Evolutionary conservation across 1,284 basidiomycete species (phyloP).

Genomic region (Polyporus tsugae): DNA sequence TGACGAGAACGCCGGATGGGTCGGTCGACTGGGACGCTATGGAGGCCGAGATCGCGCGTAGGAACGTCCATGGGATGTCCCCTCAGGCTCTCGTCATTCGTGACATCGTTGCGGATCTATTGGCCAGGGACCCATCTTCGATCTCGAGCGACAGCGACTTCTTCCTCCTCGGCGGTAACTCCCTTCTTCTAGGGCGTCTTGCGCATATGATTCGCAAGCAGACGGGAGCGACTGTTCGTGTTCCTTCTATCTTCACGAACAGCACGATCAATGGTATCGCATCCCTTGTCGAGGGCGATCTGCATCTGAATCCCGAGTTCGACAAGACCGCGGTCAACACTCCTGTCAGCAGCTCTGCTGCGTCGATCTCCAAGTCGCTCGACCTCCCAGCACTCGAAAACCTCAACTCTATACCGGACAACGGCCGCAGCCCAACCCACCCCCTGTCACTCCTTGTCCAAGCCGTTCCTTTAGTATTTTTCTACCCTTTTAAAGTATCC

Average conservation of each 20-base stretch:
- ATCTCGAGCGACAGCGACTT: conserved; percentile 51
- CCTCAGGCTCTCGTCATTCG: conserved; percentile 46
- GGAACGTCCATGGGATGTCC: conserved; percentile 44
- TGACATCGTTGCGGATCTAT: conserved; percentile 50
- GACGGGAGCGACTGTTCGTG: conserved; percentile 47
- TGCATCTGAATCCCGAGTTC: conserved; percentile 14
- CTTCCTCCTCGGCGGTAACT: conserved; percentile 56
- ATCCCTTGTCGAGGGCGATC: conserved; percentile 43
- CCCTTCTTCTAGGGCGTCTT: conserved; percentile 53
- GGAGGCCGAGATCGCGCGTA: conserved; percentile 41
- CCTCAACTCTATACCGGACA: conserved; percentile 27
- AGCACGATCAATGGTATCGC: conserved; percentile 54
- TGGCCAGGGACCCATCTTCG: conserved; percentile 45
- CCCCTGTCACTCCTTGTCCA: conserved; percentile 50
- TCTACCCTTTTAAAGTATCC: conserved; percentile 53
- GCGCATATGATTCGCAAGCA: conserved; percentile 51
- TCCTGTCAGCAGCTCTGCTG: conserved; percentile 16
- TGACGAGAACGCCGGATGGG: conserved; percentile 30
- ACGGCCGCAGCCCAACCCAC: conserved; percentile 46
- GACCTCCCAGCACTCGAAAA: conserved; percentile 27
- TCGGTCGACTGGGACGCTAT: conserved; percentile 48
- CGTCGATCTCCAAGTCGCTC: conserved; percentile 19
- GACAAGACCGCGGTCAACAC: conserved; percentile 33
- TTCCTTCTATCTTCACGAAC: conserved; percentile 50
- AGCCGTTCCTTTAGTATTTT: conserved; percentile 51